Percentiles rank a stretch among this genome's conserved stretches.
Conservation (phyloP, 179 eudicot genomes). For the Carnegiea gigantea region DNA sequence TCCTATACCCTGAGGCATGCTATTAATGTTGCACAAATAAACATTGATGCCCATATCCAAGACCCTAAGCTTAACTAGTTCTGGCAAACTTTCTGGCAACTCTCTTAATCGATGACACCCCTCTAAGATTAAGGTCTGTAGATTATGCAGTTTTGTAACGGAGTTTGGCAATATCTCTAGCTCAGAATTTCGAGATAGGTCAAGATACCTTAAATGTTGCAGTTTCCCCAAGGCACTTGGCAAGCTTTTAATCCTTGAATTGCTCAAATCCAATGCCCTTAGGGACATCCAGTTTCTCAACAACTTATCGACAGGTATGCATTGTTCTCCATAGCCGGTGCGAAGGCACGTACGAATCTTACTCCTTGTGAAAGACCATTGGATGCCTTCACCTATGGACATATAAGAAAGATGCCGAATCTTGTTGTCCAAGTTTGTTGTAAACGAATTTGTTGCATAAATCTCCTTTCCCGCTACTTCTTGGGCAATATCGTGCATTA, state of each 20-base stretch:
- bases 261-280: slow-evolving; percentile 25
- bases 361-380: neutral
- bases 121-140: neutral
- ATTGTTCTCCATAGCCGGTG: neutral
- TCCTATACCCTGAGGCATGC: slow-evolving; percentile 34
- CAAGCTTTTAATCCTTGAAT: slow-evolving; percentile 2
- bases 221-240: slow-evolving; percentile 21
- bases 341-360: neutral
- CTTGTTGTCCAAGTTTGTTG: neutral
- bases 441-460: neutral
- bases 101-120: neutral
- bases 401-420: neutral
- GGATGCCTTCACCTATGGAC: neutral
- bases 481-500: neutral
- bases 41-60: slow-evolving; percentile 14
- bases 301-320: neutral
- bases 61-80: slow-evolving; percentile 32
- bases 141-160: slow-evolving; percentile 11
- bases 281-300: slow-evolving; percentile 13
- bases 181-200: neutral
- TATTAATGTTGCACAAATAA: neutral
- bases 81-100: slow-evolving; percentile 32
- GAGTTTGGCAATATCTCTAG: slow-evolving; percentile 16
- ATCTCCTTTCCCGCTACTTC: slow-evolving; percentile 7
- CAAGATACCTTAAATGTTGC: slow-evolving; percentile 28